Percentiles rank a stretch among this genome's conserved stretches.
phyloP scores from a whole-genome alignment of 1,284 basidiomycete genomes.

The Apiotrichum gracile region DNA sequence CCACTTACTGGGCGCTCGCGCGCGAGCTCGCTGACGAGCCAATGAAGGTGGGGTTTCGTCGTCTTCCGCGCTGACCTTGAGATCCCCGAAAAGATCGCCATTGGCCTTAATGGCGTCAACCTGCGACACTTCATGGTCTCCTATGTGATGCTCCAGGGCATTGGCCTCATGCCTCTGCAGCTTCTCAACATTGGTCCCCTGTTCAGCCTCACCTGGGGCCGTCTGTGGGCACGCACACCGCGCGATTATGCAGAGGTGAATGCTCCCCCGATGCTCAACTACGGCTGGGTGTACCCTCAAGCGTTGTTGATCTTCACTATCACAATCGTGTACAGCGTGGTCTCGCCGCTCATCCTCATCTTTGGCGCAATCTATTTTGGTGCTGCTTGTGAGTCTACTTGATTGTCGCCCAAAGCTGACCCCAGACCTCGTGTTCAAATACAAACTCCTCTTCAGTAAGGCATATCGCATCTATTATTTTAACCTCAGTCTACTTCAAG shows the following conservation, averaged over 20 bases:
- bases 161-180: constrained; percentile 92
- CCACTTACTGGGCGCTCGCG: constrained; percentile 82
- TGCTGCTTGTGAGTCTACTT: constrained; percentile 56
- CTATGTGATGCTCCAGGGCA: constrained; percentile 86
- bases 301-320: constrained; percentile 93
- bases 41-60: constrained; percentile 40
- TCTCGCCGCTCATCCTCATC: constrained; percentile 86
- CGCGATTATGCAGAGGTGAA: constrained; percentile 92
- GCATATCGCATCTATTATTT: background rate
- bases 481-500: constrained; percentile 43
- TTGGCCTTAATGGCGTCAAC: constrained; percentile 63
- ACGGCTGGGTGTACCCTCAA: constrained; percentile 85
- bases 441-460: constrained; percentile 87
- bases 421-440: constrained; percentile 84
- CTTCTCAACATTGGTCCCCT: constrained; percentile 81
- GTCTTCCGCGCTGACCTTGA: constrained; percentile 41
- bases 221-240: constrained; percentile 28
- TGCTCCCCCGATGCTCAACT: constrained; percentile 92
- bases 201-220: constrained; percentile 65
- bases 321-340: constrained; percentile 88
- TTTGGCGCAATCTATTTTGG: constrained; percentile 96
- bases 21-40: constrained; percentile 81
- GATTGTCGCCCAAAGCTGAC: background rate
- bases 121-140: constrained; percentile 84
- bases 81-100: constrained; percentile 81